These are phyloP conservation scores for Puccinia coronata DNA, from an alignment of 1,284 basidiomycete genomes.

Conservation along the genomic window DNA sequence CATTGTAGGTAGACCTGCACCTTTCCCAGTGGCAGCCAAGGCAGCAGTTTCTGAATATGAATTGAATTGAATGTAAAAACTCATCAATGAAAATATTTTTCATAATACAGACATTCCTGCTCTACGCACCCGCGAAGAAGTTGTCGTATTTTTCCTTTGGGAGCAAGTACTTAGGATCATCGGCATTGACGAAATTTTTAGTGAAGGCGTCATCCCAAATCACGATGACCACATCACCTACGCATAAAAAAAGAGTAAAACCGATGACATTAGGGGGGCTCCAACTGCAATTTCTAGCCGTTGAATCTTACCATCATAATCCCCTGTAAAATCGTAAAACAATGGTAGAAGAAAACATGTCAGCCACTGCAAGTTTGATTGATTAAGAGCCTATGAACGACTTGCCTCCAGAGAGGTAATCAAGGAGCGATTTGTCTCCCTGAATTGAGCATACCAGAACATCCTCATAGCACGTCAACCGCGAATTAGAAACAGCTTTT, in stretches of 20 bases:
- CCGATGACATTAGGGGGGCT: neutral
- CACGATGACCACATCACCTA: conserved; percentile 44
- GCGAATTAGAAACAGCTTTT: conserved; percentile 31
- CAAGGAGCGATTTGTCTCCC: conserved; percentile 28
- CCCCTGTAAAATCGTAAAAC: conserved; percentile 13
- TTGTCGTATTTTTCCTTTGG: conserved; percentile 29
- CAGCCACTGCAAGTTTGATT: neutral
- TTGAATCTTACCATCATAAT: conserved; percentile 42
- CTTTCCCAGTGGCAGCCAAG: neutral
- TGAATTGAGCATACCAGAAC: conserved; percentile 42
- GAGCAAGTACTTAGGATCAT: neutral
- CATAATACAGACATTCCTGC: neutral
- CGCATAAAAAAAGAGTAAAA: neutral
- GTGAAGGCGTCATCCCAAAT: conserved; percentile 45
- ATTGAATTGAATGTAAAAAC: neutral
- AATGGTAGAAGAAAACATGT: neutral
- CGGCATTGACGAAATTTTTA: conserved; percentile 28
- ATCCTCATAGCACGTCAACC: conserved; percentile 28
- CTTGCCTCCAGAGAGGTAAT: conserved; percentile 44
- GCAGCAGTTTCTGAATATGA: neutral
- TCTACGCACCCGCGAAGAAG: conserved; percentile 13
- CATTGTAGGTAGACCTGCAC: conserved; percentile 8
- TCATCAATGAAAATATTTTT: neutral
- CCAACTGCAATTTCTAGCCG: neutral
- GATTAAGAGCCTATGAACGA: neutral